These are phyloP conservation scores for Komagataella mondaviorum DNA, from an alignment of 805 yeast species.

Conservation along the genomic window DNA sequence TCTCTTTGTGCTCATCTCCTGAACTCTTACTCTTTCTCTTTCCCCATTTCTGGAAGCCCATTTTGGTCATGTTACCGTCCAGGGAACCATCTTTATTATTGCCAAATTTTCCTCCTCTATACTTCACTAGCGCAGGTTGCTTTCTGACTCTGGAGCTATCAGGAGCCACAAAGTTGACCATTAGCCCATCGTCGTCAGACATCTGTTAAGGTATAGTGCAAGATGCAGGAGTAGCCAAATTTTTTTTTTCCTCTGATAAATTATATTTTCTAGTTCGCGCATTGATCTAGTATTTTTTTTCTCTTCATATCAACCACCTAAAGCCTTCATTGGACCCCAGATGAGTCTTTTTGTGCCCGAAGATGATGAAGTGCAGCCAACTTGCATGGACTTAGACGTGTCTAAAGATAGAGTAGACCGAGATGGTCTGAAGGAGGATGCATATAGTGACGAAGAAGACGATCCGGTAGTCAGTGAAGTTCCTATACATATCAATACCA, in stretches of 20 bases:
- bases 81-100: constrained; percentile 26
- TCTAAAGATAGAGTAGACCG: constrained; percentile 5
- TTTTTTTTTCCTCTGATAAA: not conserved
- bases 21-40: constrained; percentile 1
- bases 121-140: constrained; percentile 73
- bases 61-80: constrained; percentile 7
- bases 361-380: constrained; percentile 15
- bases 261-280: not conserved
- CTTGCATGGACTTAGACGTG: constrained; percentile 4
- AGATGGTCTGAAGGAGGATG: constrained; percentile 7
- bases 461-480: constrained; percentile 51
- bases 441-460: constrained; percentile 22
- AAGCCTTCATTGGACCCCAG: not conserved
- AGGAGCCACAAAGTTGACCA: constrained; percentile 47
- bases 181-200: constrained; percentile 48
- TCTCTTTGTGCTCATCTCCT: constrained; percentile 1
- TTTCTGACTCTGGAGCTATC: constrained; percentile 16
- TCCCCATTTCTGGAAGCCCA: constrained; percentile 1
- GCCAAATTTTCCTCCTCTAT: constrained; percentile 48
- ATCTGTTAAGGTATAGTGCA: not conserved
- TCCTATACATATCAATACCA: constrained; percentile 34
- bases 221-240: constrained; percentile 2
- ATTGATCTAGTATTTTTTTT: not conserved
- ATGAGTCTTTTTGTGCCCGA: constrained; percentile 21
- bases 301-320: not conserved